Conservation (phyloP, 495 filamentous ascomycete species). For the Jackrogersella multiformis region DNA sequence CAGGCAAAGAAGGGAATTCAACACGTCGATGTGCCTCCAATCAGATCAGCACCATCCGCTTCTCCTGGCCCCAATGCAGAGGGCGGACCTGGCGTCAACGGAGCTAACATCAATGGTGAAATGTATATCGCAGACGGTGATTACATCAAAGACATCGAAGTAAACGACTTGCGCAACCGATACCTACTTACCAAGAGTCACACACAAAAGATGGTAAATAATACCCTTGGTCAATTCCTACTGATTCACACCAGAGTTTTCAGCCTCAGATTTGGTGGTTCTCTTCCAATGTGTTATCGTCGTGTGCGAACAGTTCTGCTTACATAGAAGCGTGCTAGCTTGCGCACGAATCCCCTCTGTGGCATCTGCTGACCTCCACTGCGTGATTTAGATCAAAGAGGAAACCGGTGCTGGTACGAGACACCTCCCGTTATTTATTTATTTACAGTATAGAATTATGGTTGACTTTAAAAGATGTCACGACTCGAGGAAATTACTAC, state of each 20-base stretch:
- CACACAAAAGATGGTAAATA: constrained; percentile 99
- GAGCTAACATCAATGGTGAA: constrained; percentile 75
- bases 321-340: constrained; percentile 82
- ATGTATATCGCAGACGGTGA: constrained; percentile 96
- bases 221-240: constrained; percentile 70
- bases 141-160: constrained; percentile 97
- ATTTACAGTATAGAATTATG: constrained; percentile 60
- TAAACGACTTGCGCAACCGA: constrained; percentile 96
- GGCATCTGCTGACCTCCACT: constrained; percentile 96
- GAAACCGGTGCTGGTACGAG: constrained; percentile 99
- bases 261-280: constrained; percentile 50
- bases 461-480: constrained; percentile 90
- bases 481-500: constrained; percentile 93
- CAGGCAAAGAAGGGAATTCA: constrained; percentile 93
- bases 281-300: constrained; percentile 51
- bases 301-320: constrained; percentile 79
- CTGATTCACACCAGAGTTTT: constrained; percentile 80
- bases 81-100: constrained; percentile 50
- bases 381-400: constrained; percentile 99
- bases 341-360: constrained; percentile 74
- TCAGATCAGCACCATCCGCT: constrained; percentile 62
- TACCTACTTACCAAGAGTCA: constrained; percentile 98
- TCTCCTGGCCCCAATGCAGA: constrained; percentile 29
- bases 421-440: constrained; percentile 58
- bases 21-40: constrained; percentile 92